phyloP scores from a whole-genome alignment of 768 basidiomycete genomes.

The Cyclocybe aegerita region DNA sequence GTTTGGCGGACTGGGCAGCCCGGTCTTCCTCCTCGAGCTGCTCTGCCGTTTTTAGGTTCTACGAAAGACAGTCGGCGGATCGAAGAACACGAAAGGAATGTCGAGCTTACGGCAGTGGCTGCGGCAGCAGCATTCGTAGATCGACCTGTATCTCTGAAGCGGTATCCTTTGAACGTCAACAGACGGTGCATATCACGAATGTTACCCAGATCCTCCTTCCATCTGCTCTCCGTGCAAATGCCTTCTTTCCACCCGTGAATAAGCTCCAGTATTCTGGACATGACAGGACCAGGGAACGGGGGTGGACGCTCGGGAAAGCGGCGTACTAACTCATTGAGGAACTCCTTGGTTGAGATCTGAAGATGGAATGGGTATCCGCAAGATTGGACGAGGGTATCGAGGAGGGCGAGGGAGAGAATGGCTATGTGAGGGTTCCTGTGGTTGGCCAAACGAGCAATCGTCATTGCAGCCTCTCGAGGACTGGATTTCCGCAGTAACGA shows the following conservation, averaged over 20 bases:
- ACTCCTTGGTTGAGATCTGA: slow-evolving; percentile 96
- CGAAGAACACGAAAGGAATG: neutral
- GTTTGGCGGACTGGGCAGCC: slow-evolving; percentile 91
- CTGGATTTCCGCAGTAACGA: slow-evolving; percentile 34
- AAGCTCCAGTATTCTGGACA: slow-evolving; percentile 90
- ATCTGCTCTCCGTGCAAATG: slow-evolving; percentile 84
- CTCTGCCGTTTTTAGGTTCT: slow-evolving; percentile 93
- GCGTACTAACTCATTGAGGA: slow-evolving; percentile 96
- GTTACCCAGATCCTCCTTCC: slow-evolving; percentile 95
- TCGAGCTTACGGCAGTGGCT: slow-evolving; percentile 42
- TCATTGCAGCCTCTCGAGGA: slow-evolving; percentile 90
- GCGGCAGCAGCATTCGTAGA: slow-evolving; percentile 27
- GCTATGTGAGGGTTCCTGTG: slow-evolving; percentile 91
- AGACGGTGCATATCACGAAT: slow-evolving; percentile 97
- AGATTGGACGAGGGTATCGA: slow-evolving; percentile 90
- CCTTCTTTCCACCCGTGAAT: slow-evolving; percentile 95
- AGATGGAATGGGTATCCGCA: slow-evolving; percentile 98
- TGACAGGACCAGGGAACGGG: slow-evolving; percentile 90
- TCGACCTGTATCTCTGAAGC: slow-evolving; percentile 59
- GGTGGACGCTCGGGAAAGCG: slow-evolving; percentile 98
- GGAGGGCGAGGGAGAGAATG: slow-evolving; percentile 79
- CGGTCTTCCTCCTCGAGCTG: slow-evolving; percentile 96
- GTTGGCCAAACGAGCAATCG: slow-evolving; percentile 81
- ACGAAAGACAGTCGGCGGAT: slow-evolving; percentile 1
- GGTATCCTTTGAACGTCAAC: slow-evolving; percentile 89